phyloP scores from a whole-genome alignment of 1,284 basidiomycete genomes.

The Leccinum angustisporum region DNA sequence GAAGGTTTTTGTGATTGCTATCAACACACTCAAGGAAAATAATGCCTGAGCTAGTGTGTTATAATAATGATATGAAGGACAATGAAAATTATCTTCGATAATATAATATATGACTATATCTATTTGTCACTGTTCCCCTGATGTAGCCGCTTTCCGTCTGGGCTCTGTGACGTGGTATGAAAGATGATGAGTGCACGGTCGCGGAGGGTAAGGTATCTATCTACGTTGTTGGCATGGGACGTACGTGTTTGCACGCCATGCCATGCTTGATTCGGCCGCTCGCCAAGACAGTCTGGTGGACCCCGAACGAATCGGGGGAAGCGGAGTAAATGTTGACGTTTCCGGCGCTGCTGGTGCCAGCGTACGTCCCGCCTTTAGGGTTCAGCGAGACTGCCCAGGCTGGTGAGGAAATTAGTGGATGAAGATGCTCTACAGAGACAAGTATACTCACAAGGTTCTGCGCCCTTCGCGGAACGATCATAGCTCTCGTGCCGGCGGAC shows the following conservation, averaged over 20 bases:
- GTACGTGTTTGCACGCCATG: conserved; percentile 75
- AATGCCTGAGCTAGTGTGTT: no score
- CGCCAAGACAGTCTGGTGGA: conserved; percentile 53
- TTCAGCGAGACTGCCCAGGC: conserved; percentile 83
- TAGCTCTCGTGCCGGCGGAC: conserved; percentile 73
- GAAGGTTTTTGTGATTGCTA: no score
- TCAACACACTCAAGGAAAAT: no score
- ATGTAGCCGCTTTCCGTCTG: conserved; percentile 70
- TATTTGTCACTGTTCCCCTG: no score
- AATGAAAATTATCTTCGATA: no score
- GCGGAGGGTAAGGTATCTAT: neutral
- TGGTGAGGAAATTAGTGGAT: conserved; percentile 22
- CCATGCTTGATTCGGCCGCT: conserved; percentile 80
- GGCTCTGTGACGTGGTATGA: conserved; percentile 54
- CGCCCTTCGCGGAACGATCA: conserved; percentile 50
- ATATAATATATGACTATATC: no score
- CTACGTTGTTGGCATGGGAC: conserved; percentile 33
- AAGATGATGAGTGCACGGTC: conserved; percentile 13
- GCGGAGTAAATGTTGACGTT: conserved; percentile 70
- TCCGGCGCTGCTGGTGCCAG: conserved; percentile 75
- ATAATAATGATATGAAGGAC: no score
- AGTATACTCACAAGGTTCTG: conserved; percentile 63
- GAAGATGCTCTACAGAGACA: neutral
- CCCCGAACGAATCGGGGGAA: conserved; percentile 59
- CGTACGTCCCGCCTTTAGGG: conserved; percentile 71